Evolutionary conservation across 2,329 filamentous ascomycete species (phyloP), one percentile per base, ranked within the genome.

Genomic region (Sclerotinia trifoliorum): DNA sequence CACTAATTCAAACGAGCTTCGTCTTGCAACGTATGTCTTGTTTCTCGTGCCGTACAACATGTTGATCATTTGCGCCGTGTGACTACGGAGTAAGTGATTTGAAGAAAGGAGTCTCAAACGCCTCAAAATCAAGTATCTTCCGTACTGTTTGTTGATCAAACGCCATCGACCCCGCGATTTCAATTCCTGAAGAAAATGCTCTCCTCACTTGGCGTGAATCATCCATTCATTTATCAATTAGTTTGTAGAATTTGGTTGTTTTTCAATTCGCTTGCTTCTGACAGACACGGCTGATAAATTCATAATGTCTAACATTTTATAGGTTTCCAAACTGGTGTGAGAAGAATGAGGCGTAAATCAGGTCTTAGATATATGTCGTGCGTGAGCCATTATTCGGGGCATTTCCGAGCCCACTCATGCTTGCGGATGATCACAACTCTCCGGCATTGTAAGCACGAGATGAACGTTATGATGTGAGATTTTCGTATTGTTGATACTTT

Each of bases 331-430:
- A 46, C 29, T 24, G 44, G 13, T 24, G 15, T 6, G 6, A n/a
- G 24, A 39, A 24, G n/a, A 13, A 35, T 51, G 60, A 21, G 60
- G 46, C n/a, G 46, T 63, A 26, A 7, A 21, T 52, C 32, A 63
- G 46, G 15, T 26, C 58, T 21, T 63, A 19, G 29, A 62, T 62
- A 62, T 62, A 63, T 63, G 60, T 63, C n/a, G 60, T 63, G 60
- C 60, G 60, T 63, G 48, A 19, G 46, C 60, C 15, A 39, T 63
- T 8, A 51, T 42, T 42, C 46, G 46, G 60, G 32, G 32, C n/a
- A 42, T 26, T 39, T 62, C 60, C 60, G 60, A 62, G 6, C 46
- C 60, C 8, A 52, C 51, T 63, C 46, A 21, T 58, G 56, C 46
- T 46, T 24, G 13, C 49, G 21, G 10, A n/a, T 62, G 58, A 51